Conservation (phyloP, 2,329 filamentous ascomycete genomes). For the Penicillium crustosum region DNA sequence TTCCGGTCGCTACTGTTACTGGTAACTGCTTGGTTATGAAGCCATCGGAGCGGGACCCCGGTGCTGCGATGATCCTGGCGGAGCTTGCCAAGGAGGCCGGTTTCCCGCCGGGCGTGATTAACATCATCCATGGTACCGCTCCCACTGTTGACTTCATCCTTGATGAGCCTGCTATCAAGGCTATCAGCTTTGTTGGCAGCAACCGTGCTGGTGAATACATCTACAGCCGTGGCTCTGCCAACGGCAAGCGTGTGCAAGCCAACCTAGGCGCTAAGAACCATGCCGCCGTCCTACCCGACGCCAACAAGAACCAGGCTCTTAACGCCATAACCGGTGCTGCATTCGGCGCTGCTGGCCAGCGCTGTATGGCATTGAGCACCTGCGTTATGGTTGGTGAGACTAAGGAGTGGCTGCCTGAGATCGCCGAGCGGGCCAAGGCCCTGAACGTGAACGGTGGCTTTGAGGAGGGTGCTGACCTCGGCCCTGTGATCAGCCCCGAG, state of each 20-base stretch:
- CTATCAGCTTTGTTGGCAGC: constrained; percentile 66
- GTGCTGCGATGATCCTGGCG: constrained; percentile 65
- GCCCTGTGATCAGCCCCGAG: constrained; percentile 63
- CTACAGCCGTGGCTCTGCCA: constrained; percentile 65
- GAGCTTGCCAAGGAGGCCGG: constrained; percentile 64
- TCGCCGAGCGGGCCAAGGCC: constrained; percentile 61
- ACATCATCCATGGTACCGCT: constrained; percentile 64
- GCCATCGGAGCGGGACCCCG: constrained; percentile 65
- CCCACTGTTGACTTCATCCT: constrained; percentile 69
- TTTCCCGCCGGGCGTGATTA: constrained; percentile 65
- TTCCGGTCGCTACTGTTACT: constrained; percentile 64
- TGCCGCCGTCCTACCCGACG: constrained; percentile 65
- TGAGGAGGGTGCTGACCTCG: constrained; percentile 62
- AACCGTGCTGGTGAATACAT: constrained; percentile 71
- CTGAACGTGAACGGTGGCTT: constrained; percentile 63
- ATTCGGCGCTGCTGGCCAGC: constrained; percentile 67
- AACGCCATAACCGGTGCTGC: constrained; percentile 67
- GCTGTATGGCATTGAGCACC: constrained; percentile 68
- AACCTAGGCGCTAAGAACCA: constrained; percentile 72
- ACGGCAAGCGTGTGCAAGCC: constrained; percentile 68
- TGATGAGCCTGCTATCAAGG: constrained; percentile 67
- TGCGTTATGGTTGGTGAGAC: constrained; percentile 65
- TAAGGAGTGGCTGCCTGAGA: constrained; percentile 63
- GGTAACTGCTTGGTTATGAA: constrained; percentile 66
- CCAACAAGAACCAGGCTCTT: constrained; percentile 67